These are phyloP conservation scores for Cinnamomum micranthum DNA, from an alignment of 164 flowering plant species.

Conservation along the genomic window DNA sequence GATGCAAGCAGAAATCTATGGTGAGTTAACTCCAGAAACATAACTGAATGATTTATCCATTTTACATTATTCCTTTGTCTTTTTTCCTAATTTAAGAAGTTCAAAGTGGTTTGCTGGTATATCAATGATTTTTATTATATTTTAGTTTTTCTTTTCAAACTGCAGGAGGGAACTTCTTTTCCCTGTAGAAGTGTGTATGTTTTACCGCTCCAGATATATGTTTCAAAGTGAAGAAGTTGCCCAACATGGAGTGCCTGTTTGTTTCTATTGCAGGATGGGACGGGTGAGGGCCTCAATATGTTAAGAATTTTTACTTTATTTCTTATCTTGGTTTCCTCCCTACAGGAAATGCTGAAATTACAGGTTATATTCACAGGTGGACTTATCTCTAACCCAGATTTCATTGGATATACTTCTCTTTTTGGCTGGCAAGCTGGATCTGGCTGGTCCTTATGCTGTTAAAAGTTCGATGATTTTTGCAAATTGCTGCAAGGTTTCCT, in stretches of 20 bases:
- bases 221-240: constrained; percentile 25
- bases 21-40: constrained; percentile 30
- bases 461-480: constrained; percentile 52
- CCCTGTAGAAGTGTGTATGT: constrained; percentile 54
- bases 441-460: constrained; percentile 90
- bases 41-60: neutral
- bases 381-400: constrained; percentile 56
- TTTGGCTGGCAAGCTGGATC: constrained; percentile 60
- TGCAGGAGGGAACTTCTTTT: constrained; percentile 73
- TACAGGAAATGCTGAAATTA: constrained; percentile 4
- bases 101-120: neutral
- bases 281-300: constrained; percentile 40
- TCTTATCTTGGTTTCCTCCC: neutral
- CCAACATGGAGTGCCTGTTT: constrained; percentile 34
- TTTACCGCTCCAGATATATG: constrained; percentile 41
- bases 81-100: neutral
- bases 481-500: constrained; percentile 82
- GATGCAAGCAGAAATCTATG: constrained; percentile 64
- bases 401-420: constrained; percentile 82
- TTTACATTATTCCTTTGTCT: neutral
- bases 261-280: constrained; percentile 46
- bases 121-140: neutral
- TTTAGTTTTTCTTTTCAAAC: constrained; percentile 5
- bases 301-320: neutral
- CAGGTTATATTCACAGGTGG: constrained; percentile 43